Conservation (phyloP, 2,329 filamentous ascomycete genomes). For the Canariomyces notabilis region DNA sequence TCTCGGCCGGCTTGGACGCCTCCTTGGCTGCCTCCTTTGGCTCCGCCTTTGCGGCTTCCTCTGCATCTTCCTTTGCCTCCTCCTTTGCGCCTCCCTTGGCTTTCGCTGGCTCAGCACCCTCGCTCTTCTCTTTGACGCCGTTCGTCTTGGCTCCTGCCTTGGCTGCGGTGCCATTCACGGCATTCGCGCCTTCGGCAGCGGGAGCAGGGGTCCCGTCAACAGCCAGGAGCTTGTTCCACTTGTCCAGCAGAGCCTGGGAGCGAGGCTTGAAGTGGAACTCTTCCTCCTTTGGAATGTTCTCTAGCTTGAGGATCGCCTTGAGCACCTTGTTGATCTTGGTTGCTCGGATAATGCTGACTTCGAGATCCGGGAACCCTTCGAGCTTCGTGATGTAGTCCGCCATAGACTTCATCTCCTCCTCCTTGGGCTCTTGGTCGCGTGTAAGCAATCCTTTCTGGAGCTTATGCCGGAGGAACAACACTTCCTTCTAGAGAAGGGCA, state of each 20-base stretch:
- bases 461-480: slow-evolving; percentile 91
- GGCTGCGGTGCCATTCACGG: slow-evolving; percentile 43
- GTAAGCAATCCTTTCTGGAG: slow-evolving; percentile 91
- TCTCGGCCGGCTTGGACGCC: slow-evolving; percentile 4
- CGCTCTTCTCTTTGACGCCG: slow-evolving; percentile 36
- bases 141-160: slow-evolving; percentile 34
- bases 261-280: slow-evolving; percentile 86
- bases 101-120: slow-evolving; percentile 33
- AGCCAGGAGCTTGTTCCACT: slow-evolving; percentile 82
- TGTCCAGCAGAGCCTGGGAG: slow-evolving; percentile 71
- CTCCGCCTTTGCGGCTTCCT: slow-evolving; percentile 32
- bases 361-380: slow-evolving; percentile 72
- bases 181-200: slow-evolving; percentile 30
- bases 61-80: slow-evolving; percentile 36
- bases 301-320: slow-evolving; percentile 86
- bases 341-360: slow-evolving; percentile 78
- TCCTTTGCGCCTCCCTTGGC: slow-evolving; percentile 33
- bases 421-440: slow-evolving; percentile 77
- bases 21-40: slow-evolving; percentile 35
- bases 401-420: slow-evolving; percentile 76
- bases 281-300: slow-evolving; percentile 79
- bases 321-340: slow-evolving; percentile 99
- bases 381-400: slow-evolving; percentile 74
- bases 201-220: slow-evolving; percentile 43
- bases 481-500: slow-evolving; percentile 57